Base-by-base conservation (phyloP, 2,329 filamentous ascomycete species). In the Fusarium proliferatum region DNA sequence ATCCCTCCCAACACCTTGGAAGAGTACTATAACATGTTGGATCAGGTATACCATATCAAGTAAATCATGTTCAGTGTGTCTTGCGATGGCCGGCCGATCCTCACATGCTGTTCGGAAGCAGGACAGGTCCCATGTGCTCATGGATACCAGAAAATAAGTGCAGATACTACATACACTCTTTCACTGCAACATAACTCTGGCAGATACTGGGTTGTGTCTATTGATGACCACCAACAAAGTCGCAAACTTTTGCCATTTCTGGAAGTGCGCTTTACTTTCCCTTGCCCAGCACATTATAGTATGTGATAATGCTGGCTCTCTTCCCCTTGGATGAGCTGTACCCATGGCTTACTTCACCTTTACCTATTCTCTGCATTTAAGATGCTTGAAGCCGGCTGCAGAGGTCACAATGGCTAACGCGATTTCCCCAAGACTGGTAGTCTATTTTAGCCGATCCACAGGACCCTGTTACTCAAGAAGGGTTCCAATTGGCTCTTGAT, bases 251-350 rank as follows among this genome's bases (percentile, higher is more conserved):
- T 55, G 23, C 51, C 34, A 17, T 39, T 55, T 13, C 9, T n/a
- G 34, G 19, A 41, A 55, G 12, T 55, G 15, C 23, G 11, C 19
- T n/a, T 38, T 28, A 28, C 23, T n/a, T 26, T 28, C 11, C 15
- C 23, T 41, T 55, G 23, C 19, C 28, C 10, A 28, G 23, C 51
- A 39, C 51, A 9, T n/a, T 23, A 39, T 28, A 41, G 19, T 41
- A 39, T 17, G 15, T 28, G 19, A 17, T 41, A 17, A 28, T 41
- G 34, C 13, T 28, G 19, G 7, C 19, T 30, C 41, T 48, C 17
- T 26, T 51, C 64, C 45, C 42, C 52, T 59, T 61, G 56, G 52
- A 63, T 38, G 65, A 63, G 33, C 48, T 63, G 30, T 23, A 33
- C 16, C 21, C 21, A 21, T 34, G 21, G 23, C 23, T 30, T 28